These are phyloP conservation scores for Boletus pseudopeckii DNA, from an alignment of 768 basidiomycete species.

Conservation along the genomic window DNA sequence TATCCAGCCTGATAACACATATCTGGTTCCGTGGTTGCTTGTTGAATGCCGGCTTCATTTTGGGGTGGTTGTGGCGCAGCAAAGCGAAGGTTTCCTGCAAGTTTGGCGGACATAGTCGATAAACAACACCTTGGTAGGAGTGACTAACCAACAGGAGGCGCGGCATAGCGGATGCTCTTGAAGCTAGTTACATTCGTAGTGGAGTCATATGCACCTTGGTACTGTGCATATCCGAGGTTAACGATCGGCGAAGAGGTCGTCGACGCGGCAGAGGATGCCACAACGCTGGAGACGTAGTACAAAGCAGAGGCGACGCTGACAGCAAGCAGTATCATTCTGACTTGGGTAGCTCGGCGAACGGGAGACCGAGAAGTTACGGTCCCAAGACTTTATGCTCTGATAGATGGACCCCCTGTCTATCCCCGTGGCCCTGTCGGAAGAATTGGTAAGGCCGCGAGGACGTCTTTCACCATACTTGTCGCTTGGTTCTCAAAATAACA, in stretches of 20 bases:
- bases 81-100: constrained; percentile 13
- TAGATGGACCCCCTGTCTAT: not conserved
- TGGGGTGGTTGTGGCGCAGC: constrained; percentile 1
- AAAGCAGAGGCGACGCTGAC: not conserved
- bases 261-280: not conserved
- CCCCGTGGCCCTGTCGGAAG: not conserved
- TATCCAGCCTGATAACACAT: constrained; percentile 18
- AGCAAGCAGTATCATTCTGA: not conserved
- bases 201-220: not conserved
- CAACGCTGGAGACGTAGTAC: not conserved
- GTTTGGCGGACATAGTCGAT: not conserved
- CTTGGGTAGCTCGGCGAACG: not conserved
- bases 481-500: not conserved
- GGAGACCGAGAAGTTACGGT: not conserved
- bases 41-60: constrained; percentile 10
- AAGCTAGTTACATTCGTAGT: not conserved
- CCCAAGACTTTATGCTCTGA: not conserved
- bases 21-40: constrained; percentile 12
- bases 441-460: not conserved
- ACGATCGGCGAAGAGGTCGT: not conserved
- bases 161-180: not conserved
- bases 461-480: not conserved
- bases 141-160: not conserved
- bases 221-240: not conserved
- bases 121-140: not conserved